Percentiles rank a stretch among this genome's conserved stretches.
phyloP scores from a whole-genome alignment of 2,329 filamentous ascomycete species.

The Cladosporium sp. region DNA sequence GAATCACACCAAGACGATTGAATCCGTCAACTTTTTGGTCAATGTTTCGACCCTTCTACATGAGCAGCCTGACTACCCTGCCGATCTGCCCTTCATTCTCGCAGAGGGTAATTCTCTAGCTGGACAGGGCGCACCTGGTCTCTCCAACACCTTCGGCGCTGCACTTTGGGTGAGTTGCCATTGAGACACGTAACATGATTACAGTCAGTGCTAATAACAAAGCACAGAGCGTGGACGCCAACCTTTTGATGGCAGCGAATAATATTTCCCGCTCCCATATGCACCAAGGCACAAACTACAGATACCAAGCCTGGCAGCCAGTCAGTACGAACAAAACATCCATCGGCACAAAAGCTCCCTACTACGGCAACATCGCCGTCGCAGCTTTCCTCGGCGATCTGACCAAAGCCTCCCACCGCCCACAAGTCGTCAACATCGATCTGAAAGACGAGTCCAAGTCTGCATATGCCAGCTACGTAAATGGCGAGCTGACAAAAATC shows the following conservation, averaged over 20 bases:
- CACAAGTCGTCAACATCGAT: constrained; percentile 51
- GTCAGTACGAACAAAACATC: constrained; percentile 52
- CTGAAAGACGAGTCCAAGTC: constrained; percentile 47
- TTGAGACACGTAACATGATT: background rate
- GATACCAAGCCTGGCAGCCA: constrained; percentile 65
- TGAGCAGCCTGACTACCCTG: constrained; percentile 30
- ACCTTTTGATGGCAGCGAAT: constrained; percentile 58
- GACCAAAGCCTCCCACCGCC: constrained; percentile 33
- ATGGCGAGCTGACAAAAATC: constrained; percentile 49
- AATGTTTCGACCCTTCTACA: background rate
- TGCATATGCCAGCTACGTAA: constrained; percentile 59
- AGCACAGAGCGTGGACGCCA: constrained; percentile 56
- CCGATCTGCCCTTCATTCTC: constrained; percentile 55
- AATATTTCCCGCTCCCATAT: constrained; percentile 62
- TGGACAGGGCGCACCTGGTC: constrained; percentile 60
- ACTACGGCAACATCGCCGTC: constrained; percentile 63
- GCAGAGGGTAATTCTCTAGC: constrained; percentile 66
- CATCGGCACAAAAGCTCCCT: constrained; percentile 63
- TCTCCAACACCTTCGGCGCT: constrained; percentile 64
- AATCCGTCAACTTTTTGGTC: constrained; percentile 16
- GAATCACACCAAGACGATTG: constrained; percentile 61
- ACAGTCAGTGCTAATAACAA: background rate
- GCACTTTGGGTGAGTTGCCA: constrained; percentile 56
- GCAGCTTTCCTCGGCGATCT: constrained; percentile 58
- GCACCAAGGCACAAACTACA: constrained; percentile 66